These are phyloP conservation scores for Zygosaccharomyces bailii DNA, from an alignment of 805 yeast species.

Conservation along the genomic window DNA sequence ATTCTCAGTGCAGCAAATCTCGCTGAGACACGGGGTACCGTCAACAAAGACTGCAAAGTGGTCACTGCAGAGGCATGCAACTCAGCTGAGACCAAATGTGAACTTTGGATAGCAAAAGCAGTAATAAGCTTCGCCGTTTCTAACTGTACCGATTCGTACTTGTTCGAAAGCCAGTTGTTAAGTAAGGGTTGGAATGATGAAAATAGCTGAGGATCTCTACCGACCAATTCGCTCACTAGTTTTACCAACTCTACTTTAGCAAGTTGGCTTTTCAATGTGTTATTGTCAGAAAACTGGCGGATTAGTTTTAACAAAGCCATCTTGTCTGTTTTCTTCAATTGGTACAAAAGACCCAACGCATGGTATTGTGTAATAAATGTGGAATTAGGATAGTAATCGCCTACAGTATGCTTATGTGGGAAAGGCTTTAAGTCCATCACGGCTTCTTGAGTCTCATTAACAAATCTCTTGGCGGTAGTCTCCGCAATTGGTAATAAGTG, in stretches of 20 bases:
- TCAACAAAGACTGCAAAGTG: constrained; percentile 69
- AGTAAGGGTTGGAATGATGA: constrained; percentile 49
- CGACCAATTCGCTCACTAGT: constrained; percentile 66
- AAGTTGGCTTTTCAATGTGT: constrained; percentile 68
- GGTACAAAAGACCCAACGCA: constrained; percentile 86
- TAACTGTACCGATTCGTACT: constrained; percentile 83
- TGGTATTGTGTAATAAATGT: constrained; percentile 90
- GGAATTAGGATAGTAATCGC: constrained; percentile 57
- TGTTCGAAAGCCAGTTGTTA: constrained; percentile 68
- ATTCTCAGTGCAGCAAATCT: constrained; percentile 92
- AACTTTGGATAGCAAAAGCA: constrained; percentile 47
- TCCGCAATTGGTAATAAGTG: constrained; percentile 85
- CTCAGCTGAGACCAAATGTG: constrained; percentile 55
- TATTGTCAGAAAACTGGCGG: constrained; percentile 64
- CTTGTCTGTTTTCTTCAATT: constrained; percentile 83
- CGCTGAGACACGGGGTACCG: constrained; percentile 86
- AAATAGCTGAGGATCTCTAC: constrained; percentile 65
- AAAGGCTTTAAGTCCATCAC: constrained; percentile 45
- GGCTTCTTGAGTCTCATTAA: constrained; percentile 93
- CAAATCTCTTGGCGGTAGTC: constrained; percentile 89
- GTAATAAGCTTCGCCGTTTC: constrained; percentile 73
- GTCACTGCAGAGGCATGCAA: constrained; percentile 68
- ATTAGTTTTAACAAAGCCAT: constrained; percentile 91
- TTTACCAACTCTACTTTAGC: constrained; percentile 85
- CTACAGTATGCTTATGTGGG: constrained; percentile 38